Evolutionary conservation across 495 filamentous ascomycete genomes (phyloP).

Genomic region (Aspergillus cristatus): DNA sequence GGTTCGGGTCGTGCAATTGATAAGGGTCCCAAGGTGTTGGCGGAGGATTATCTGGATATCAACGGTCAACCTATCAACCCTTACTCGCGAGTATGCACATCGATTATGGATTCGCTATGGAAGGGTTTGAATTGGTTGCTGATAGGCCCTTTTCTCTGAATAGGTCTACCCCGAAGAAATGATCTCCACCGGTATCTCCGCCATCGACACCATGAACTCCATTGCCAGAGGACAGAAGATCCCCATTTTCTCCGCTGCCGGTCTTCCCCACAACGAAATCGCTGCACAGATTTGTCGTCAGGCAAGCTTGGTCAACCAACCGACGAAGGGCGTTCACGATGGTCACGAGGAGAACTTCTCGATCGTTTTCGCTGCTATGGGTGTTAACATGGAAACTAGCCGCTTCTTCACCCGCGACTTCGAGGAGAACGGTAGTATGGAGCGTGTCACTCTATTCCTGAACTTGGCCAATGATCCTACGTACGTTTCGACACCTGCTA

Average conservation of each 20-base stretch:
- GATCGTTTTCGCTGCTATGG: constrained; percentile 98
- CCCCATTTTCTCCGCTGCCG: constrained; percentile 96
- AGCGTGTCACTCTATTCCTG: constrained; percentile 92
- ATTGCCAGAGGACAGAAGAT: constrained; percentile 99
- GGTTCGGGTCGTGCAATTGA: constrained; percentile 95
- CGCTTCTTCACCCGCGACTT: constrained; percentile 98
- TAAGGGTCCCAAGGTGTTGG: constrained; percentile 96
- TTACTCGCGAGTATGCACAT: constrained; percentile 69
- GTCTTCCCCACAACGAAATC: constrained; percentile 98
- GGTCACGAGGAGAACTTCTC: constrained; percentile 99
- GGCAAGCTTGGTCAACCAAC: constrained; percentile 78
- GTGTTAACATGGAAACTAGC: constrained; percentile 98
- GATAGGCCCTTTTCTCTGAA: constrained; percentile 3
- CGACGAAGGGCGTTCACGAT: constrained; percentile 93
- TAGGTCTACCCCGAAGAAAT: constrained; percentile 99
- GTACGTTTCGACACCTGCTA: constrained; percentile 40
- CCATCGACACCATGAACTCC: constrained; percentile 99
- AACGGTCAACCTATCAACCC: constrained; percentile 99
- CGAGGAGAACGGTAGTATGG: constrained; percentile 98
- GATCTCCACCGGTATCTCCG: constrained; percentile 98
- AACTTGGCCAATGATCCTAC: constrained; percentile 99
- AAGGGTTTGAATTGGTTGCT: constrained; percentile 5
- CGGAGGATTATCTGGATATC: constrained; percentile 97
- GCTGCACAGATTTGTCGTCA: constrained; percentile 96
- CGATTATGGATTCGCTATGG: neutral